Conservation (phyloP, 441 rosid species). For the Rhodomyrtus psidioides region DNA sequence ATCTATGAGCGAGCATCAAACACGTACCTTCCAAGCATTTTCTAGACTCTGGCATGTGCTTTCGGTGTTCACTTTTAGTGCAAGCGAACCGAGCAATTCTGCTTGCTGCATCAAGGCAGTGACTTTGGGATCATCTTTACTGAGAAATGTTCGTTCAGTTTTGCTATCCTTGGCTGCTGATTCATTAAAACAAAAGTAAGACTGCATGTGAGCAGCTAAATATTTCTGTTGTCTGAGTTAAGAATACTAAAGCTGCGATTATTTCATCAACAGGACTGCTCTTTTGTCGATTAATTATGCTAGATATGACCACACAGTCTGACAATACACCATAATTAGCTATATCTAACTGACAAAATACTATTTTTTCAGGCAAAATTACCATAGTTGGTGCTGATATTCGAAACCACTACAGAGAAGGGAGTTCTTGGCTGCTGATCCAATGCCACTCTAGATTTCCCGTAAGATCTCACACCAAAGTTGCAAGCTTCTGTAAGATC, state of each 20-base stretch:
- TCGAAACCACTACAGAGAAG: constrained; percentile 53
- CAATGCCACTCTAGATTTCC: constrained; percentile 22
- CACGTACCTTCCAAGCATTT: constrained; percentile 88
- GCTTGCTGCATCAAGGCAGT: constrained; percentile 85
- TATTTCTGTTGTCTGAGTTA: neutral
- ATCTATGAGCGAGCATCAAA: neutral
- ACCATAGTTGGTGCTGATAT: constrained; percentile 42
- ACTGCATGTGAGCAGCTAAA: neutral
- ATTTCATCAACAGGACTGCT: neutral
- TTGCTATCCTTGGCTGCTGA: constrained; percentile 43
- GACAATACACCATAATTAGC: neutral
- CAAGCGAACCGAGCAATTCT: constrained; percentile 80
- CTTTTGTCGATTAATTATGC: neutral
- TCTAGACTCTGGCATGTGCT: constrained; percentile 88
- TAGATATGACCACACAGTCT: neutral
- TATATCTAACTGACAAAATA: neutral
- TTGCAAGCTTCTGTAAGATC: constrained; percentile 31
- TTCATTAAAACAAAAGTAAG: constrained; percentile 6
- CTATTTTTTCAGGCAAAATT: neutral
- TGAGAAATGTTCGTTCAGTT: constrained; percentile 54
- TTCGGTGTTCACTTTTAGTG: constrained; percentile 63
- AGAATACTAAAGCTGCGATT: neutral
- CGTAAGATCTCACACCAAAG: constrained; percentile 44
- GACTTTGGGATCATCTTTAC: constrained; percentile 84
- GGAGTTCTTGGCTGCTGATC: constrained; percentile 63